These are phyloP conservation scores for Hirsutella rhossiliensis DNA, from an alignment of 2,329 filamentous ascomycete genomes.

Conservation along the genomic window DNA sequence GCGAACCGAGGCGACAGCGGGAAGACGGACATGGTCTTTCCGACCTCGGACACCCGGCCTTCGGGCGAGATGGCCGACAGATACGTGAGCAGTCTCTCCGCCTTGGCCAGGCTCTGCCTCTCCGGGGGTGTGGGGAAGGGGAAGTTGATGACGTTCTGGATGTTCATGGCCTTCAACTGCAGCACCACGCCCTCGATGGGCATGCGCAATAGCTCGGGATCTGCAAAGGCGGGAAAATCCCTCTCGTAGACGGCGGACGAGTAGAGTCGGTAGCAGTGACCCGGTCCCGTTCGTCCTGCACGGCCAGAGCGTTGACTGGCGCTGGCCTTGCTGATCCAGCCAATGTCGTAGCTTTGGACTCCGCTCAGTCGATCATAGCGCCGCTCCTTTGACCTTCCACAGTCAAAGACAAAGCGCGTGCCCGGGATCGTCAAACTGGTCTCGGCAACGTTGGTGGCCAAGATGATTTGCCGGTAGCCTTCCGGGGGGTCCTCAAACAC, in stretches of 20 bases:
- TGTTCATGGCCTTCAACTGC: conserved; percentile 88
- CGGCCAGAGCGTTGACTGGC: conserved; percentile 85
- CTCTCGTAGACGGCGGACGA: conserved; percentile 89
- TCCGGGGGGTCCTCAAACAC: conserved; percentile 82
- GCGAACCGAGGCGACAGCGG: conserved; percentile 84
- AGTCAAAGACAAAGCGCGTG: conserved; percentile 91
- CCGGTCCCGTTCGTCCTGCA: conserved; percentile 88
- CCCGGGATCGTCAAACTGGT: conserved; percentile 95
- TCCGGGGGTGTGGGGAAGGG: conserved; percentile 90
- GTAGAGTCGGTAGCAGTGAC: conserved; percentile 91
- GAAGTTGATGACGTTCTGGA: conserved; percentile 84
- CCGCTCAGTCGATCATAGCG: conserved; percentile 79
- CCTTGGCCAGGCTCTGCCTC: conserved; percentile 60
- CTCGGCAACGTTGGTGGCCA: conserved; percentile 94
- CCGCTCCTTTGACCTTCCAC: conserved; percentile 83
- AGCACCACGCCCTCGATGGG: conserved; percentile 88
- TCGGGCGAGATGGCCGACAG: conserved; percentile 64
- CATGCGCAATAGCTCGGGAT: conserved; percentile 81
- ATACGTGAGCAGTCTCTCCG: conserved; percentile 77
- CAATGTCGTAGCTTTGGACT: conserved; percentile 89
- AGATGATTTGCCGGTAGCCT: conserved; percentile 70
- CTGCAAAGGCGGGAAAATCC: conserved; percentile 74
- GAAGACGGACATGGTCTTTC: conserved; percentile 75
- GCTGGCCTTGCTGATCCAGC: conserved; percentile 96
- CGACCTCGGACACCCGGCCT: conserved; percentile 68